Evolutionary conservation across 805 yeast genomes (phyloP), one percentile per base, ranked within the genome.

Genomic region (Candida fluviatilis): DNA sequence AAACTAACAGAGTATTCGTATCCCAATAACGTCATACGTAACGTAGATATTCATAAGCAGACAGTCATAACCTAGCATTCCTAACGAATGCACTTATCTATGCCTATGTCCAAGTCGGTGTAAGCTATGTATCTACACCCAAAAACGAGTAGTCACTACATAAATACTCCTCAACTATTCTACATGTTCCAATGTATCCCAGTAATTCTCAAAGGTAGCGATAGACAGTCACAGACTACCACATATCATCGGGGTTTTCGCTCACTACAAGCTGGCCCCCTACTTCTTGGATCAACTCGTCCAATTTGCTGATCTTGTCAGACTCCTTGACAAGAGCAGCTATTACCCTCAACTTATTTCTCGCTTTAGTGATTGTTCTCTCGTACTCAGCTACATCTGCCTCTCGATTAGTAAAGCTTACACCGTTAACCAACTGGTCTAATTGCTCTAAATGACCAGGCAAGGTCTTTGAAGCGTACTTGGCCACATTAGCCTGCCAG

Each of bases 321-420:
- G 47, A 45, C 35, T 62, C 67, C 45, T 60, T 59, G 14, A 47
- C 37, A n/a, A 61, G 18, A 18, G 51, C 51, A 3, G 75, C 62
- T 8, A 82, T 52, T 2, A 78, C 67, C 40, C 86, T 64, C 23
- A 80, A 64, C 54, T 82, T 82, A 48, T 83, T 82, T 44, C 81
- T 67, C 2, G 84, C 75, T 52, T 76, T 75, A 15, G 64, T 59
- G 3, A 80, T 36, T n/a, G 62, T 48, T 40, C 65, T 71, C 38
- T 81, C 89, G 40, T 72, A 73, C 13, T 60, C 64, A 3, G 72
- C 75, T 3, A 83, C 90, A 17, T 71, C 76, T 0, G 58, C 65
- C 34, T 77, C 81, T 6, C 73, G 73, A 49, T 82, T 82, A 5
- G 59, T 48, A 2, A 36, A 21, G 11, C 54, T 51, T 8, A 57